phyloP scores from a whole-genome alignment of 148 eudicot genomes.

The Beta vulgaris region DNA sequence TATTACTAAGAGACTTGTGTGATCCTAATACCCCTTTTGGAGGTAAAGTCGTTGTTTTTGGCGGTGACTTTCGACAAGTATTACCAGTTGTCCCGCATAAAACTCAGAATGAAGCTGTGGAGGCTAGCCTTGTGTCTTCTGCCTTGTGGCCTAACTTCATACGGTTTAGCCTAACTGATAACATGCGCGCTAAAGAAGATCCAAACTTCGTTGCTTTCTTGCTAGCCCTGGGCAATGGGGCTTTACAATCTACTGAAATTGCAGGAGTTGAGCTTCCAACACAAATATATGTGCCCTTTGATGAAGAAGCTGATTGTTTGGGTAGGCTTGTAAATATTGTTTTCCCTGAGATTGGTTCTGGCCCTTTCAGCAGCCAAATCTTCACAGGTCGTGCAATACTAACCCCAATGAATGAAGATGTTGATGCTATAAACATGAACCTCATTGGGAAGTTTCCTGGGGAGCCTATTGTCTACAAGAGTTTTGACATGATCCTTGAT shows the following conservation, averaged over 20 bases:
- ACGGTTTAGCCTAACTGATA: background rate
- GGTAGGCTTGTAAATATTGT: background rate
- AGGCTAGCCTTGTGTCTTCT: background rate
- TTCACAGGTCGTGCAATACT: background rate
- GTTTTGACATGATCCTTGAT: background rate
- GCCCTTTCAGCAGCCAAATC: too few species aligned
- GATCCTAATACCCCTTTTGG: background rate
- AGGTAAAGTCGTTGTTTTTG: too few species aligned
- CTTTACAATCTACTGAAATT: background rate
- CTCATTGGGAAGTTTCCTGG: slow-evolving; percentile 2
- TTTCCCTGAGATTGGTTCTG: background rate
- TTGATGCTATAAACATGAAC: background rate
- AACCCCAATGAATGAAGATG: too few species aligned
- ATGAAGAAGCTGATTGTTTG: background rate
- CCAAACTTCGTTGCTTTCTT: background rate
- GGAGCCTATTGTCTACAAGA: background rate
- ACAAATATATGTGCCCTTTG: background rate
- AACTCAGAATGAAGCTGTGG: background rate
- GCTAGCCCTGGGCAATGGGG: background rate
- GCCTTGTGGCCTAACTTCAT: background rate
- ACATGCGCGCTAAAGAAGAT: too few species aligned
- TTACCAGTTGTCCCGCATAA: background rate
- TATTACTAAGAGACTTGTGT: background rate
- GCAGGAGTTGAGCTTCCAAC: background rate
- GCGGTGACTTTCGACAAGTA: background rate